Evolutionary conservation across 2,329 filamentous ascomycete species (phyloP).

Genomic region (Dothidotthia symphoricarpi): DNA sequence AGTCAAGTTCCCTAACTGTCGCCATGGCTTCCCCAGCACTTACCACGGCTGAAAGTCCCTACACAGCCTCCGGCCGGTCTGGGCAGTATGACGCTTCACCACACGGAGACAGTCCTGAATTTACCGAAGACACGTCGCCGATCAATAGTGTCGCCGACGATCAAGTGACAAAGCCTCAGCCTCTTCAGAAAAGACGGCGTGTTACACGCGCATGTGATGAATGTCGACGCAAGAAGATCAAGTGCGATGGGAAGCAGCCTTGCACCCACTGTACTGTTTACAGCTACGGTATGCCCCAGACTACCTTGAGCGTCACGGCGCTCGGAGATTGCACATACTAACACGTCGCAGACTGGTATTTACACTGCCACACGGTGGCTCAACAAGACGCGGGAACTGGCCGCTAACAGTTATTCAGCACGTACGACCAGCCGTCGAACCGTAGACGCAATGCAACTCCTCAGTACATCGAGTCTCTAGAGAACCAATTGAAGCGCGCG

Average conservation of each 20-base stretch:
- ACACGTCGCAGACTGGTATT: conserved; percentile 62
- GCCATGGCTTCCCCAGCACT: conserved; percentile 40
- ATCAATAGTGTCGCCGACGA: conserved; percentile 35
- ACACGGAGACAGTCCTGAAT: conserved; percentile 33
- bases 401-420: conserved; percentile 41
- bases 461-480: conserved; percentile 88
- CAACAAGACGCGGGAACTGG: neutral
- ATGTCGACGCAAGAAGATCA: conserved; percentile 53
- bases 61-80: conserved; percentile 27
- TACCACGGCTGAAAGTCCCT: conserved; percentile 32
- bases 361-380: neutral
- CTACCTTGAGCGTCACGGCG: conserved; percentile 1
- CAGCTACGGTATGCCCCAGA: conserved; percentile 72
- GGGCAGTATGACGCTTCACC: conserved; percentile 28
- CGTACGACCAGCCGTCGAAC: conserved; percentile 93
- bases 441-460: conserved; percentile 85
- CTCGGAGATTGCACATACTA: too few species aligned
- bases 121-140: conserved; percentile 32
- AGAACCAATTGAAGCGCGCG: conserved; percentile 77
- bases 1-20: conserved; percentile 30
- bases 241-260: conserved; percentile 56
- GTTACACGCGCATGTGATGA: conserved; percentile 48
- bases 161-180: conserved; percentile 36
- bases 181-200: conserved; percentile 44
- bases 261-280: conserved; percentile 94